A percentile compares a stretch with the other conserved stretches of the same genome.
These are phyloP conservation scores for Cyathus striatus DNA, from an alignment of 768 basidiomycete genomes.

Conservation along the genomic window DNA sequence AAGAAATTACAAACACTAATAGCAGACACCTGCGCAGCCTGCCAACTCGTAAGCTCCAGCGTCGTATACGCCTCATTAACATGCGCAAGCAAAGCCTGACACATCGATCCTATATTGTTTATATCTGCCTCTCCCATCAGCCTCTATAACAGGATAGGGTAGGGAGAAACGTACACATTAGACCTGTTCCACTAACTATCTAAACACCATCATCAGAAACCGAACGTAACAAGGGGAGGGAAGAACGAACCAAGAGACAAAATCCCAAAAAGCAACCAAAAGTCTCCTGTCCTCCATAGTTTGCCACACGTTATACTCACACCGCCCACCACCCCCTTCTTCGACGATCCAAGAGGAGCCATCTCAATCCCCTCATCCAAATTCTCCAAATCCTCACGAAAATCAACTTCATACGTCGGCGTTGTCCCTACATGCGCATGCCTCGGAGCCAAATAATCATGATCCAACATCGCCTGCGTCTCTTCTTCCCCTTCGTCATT, in stretches of 20 bases:
- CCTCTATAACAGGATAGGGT: too few species aligned
- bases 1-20: neutral
- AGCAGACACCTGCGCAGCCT: neutral
- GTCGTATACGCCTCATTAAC: neutral
- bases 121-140: constrained; percentile 39
- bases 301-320: too few species aligned
- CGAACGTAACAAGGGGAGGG: constrained; percentile 2
- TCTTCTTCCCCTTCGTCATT: neutral
- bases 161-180: constrained; percentile 68
- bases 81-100: constrained; percentile 30
- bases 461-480: neutral
- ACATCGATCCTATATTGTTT: constrained; percentile 67
- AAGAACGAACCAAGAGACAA: constrained; percentile 37
- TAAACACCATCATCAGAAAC: constrained; percentile 2
- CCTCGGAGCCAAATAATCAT: too few species aligned
- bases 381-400: too few species aligned
- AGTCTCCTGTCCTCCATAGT: constrained; percentile 44
- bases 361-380: too few species aligned
- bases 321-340: too few species aligned
- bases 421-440: too few species aligned
- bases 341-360: too few species aligned
- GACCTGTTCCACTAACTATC: constrained; percentile 58
- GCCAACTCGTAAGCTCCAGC: neutral
- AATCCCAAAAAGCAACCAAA: constrained; percentile 50
- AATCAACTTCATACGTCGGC: neutral